These are phyloP conservation scores for Flaveria floridana DNA, from an alignment of 140 eudicot species.

Conservation along the genomic window DNA sequence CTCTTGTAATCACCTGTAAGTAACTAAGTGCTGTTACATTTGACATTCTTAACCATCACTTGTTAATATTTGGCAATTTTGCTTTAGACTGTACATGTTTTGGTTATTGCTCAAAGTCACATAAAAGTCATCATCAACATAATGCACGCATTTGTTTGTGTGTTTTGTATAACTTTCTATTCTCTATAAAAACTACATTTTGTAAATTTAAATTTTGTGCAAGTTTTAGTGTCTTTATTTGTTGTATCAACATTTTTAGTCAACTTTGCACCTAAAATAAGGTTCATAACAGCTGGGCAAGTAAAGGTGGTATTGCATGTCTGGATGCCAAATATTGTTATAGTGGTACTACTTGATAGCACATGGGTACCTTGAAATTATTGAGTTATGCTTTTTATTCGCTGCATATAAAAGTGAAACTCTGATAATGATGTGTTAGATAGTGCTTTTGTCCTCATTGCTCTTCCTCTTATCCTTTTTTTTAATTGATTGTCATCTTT, in stretches of 20 bases:
- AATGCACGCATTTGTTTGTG: background rate
- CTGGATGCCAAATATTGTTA: conserved; percentile 22
- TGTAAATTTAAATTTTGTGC: conserved; percentile 1
- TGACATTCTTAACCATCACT: no score
- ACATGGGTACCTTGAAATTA: conserved; percentile 30
- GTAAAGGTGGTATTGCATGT: conserved; percentile 16
- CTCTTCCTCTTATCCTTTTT: background rate
- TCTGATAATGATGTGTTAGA: conserved; percentile 19
- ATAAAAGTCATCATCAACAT: background rate
- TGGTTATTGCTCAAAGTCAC: background rate
- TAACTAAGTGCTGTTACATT: background rate
- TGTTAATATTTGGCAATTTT: background rate
- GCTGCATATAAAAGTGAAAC: conserved; percentile 25
- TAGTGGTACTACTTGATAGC: conserved; percentile 27
- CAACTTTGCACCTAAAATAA: conserved; percentile 15
- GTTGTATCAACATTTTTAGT: background rate
- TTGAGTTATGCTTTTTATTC: conserved; percentile 19
- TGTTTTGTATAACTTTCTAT: conserved; percentile 9
- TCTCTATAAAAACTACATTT: background rate
- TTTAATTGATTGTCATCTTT: conserved; percentile 1
- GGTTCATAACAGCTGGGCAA: conserved; percentile 16
- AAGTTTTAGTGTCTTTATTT: background rate
- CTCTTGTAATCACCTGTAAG: conserved; percentile 84
- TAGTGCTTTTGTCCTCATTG: conserved; percentile 22
- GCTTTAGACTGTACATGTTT: conserved; percentile 9